Conservation (phyloP, 495 filamentous ascomycete species). For the Cercophora samala region DNA sequence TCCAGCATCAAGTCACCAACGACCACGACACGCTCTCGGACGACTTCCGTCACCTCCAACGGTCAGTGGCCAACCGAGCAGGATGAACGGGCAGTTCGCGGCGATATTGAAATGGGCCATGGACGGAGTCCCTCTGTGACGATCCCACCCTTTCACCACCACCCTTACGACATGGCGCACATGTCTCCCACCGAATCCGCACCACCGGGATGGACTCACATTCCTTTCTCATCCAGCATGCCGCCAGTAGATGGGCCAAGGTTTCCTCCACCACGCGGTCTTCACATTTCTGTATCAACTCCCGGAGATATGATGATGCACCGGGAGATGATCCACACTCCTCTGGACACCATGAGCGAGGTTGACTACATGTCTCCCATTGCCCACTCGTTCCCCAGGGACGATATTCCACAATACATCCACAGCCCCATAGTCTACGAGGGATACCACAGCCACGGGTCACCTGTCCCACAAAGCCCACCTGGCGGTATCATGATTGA, state of each 20-base stretch:
- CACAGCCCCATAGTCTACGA: constrained; percentile 54
- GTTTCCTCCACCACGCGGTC: constrained; percentile 22
- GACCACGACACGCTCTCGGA: constrained; percentile 35
- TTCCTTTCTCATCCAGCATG: constrained; percentile 32
- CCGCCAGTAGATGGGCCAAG: constrained; percentile 25
- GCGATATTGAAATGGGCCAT: constrained; percentile 30
- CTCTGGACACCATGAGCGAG: constrained; percentile 52
- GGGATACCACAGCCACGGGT: constrained; percentile 45
- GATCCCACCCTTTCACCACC: constrained; percentile 36
- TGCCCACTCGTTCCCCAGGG: constrained; percentile 47
- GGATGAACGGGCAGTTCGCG: constrained; percentile 27
- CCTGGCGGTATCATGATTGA: constrained; percentile 51
- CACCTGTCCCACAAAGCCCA: constrained; percentile 50
- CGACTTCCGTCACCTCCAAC: constrained; percentile 36
- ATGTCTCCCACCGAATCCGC: constrained; percentile 37
- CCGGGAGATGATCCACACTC: constrained; percentile 44
- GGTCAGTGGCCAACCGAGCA: constrained; percentile 40
- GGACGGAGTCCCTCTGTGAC: constrained; percentile 25
- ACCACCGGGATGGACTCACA: constrained; percentile 34
- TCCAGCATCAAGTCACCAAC: constrained; percentile 30
- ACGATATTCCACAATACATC: constrained; percentile 48
- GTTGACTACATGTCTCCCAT: constrained; percentile 55
- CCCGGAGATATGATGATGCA: constrained; percentile 46
- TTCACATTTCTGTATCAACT: constrained; percentile 28
- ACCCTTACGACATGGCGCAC: constrained; percentile 39